These are phyloP conservation scores for Saccharomycopsis hybrid DNA, from an alignment of 1,139 yeast genomes.

Conservation along the genomic window DNA sequence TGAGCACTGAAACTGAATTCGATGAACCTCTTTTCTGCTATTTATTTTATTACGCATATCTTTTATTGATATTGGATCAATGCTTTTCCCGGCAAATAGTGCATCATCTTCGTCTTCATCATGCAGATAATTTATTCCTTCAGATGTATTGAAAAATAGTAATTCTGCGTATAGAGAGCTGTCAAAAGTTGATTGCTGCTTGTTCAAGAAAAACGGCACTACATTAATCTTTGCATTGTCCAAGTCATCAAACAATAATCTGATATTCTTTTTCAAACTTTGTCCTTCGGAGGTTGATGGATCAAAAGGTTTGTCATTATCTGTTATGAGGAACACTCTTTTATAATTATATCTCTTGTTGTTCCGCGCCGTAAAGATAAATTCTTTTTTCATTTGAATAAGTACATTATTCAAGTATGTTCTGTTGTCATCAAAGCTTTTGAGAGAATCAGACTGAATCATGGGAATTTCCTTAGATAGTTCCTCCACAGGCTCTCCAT, in stretches of 20 bases:
- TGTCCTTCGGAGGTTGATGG: conserved; percentile 23
- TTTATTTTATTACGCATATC: conserved; percentile 45
- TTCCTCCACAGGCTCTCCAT: conserved; percentile 17
- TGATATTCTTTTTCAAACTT: conserved; percentile 35
- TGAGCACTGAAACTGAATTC: conserved; percentile 61
- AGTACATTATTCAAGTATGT: conserved; percentile 25
- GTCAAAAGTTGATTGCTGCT: too few relatives aligned
- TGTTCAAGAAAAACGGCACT: conserved; percentile 49
- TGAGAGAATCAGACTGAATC: conserved; percentile 7
- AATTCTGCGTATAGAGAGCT: conserved; percentile 50
- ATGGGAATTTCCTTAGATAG: conserved; percentile 28
- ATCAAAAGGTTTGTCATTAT: conserved; percentile 48
- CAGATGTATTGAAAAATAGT: conserved; percentile 36
- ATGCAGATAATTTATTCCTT: too few relatives aligned
- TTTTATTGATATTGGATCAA: conserved; percentile 24
- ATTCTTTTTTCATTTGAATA: conserved; percentile 33
- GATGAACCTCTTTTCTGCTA: conserved; percentile 51
- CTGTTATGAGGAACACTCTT: conserved; percentile 51
- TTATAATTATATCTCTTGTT: conserved; percentile 34
- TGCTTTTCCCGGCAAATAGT: too few relatives aligned
- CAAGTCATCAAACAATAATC: conserved; percentile 56
- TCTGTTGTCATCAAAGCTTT: conserved; percentile 8
- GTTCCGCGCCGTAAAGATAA: conserved; percentile 27
- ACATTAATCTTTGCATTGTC: conserved; percentile 46
- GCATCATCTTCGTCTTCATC: conserved; percentile 18